Evolutionary conservation across 1,284 basidiomycete species (phyloP).

Genomic region (Inonotus obliquus): DNA sequence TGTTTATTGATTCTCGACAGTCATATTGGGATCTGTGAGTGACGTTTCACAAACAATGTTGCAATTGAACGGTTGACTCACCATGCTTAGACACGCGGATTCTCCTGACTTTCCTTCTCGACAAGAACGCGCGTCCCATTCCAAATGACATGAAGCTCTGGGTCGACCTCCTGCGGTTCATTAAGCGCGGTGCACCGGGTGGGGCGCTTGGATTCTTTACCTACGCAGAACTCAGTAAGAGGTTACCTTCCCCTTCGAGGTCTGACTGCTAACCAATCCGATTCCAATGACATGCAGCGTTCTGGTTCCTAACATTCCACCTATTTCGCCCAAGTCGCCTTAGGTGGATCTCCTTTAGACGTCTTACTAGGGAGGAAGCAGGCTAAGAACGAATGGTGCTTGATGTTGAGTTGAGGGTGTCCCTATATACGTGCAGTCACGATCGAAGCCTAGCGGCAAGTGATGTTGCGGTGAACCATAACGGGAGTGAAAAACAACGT

Average conservation of each 20-base stretch:
- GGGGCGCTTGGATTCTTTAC: slow-evolving; percentile 61
- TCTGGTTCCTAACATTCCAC: slow-evolving; percentile 48
- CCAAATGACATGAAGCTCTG: slow-evolving; percentile 59
- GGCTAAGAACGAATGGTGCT: too few relatives aligned
- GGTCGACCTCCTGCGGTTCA: slow-evolving; percentile 56
- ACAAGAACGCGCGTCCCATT: slow-evolving; percentile 44
- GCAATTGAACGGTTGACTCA: background rate
- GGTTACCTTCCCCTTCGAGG: background rate
- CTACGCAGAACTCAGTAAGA: slow-evolving; percentile 54
- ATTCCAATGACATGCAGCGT: slow-evolving; percentile 27
- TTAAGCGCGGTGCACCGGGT: slow-evolving; percentile 51
- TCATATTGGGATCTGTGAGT: slow-evolving; percentile 48
- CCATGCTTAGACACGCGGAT: slow-evolving; percentile 44
- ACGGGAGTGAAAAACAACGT: background rate
- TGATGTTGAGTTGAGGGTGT: too few relatives aligned
- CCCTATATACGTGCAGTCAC: too few relatives aligned
- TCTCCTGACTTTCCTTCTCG: slow-evolving; percentile 53
- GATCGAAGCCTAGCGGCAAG: too few relatives aligned
- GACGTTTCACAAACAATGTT: background rate
- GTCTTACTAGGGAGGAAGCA: too few relatives aligned
- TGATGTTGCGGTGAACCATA: too few relatives aligned
- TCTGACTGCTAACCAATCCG: slow-evolving; percentile 2
- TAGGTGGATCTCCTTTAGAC: slow-evolving; percentile 45
- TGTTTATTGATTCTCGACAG: slow-evolving; percentile 27
- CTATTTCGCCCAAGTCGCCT: slow-evolving; percentile 41